Evolutionary conservation across 768 basidiomycete species (phyloP), one percentile per base, ranked within the genome.

Genomic region (Leccinum pellstonianum): DNA sequence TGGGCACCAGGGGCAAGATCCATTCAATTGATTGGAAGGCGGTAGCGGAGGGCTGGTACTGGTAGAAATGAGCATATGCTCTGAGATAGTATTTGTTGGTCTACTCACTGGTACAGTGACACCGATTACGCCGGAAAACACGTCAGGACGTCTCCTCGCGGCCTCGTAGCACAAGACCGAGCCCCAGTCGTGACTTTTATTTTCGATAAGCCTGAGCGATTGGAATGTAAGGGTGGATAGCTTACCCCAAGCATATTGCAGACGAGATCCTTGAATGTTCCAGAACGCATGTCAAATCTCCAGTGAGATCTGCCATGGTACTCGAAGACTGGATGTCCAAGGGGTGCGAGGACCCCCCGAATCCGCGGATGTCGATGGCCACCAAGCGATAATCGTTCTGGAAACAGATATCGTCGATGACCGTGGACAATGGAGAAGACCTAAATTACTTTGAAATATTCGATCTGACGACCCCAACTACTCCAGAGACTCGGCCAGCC

Each of bases 401-500:
- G 29, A 52, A 50, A 29, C 2, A 31, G 10, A 10, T 12, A 21
- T 41, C 17, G 17, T 41, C 38, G 27, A 50, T 31, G 15, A 15
- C 0, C 12, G 14, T 12, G 21, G 14, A 17, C 19, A 12, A 17
- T 19, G 19, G 19, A 23, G 5, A 11, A 6, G 9, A 19, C 2
- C 8, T 3, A 17, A 61, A 68, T 33, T 62, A 82, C 88, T 75
- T 85, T 71, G 69, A 91, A 86, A 60, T 83, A 81, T 54, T 83
- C 74, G 17, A 91, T 89, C 67, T 91, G 90, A 33, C 80, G 80
- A 37, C 84, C 79, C 90, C 89, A 91, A 19, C 81, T 82, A 56
- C 83, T 86, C 90, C 90, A 91, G 4, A 90, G 70, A 62, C 85
- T 80, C 1, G 90, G 90, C 90, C 90, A 91, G 4, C 90, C 90